Base-by-base conservation (phyloP, 2,329 filamentous ascomycete species). In the Verticillium longisporum region DNA sequence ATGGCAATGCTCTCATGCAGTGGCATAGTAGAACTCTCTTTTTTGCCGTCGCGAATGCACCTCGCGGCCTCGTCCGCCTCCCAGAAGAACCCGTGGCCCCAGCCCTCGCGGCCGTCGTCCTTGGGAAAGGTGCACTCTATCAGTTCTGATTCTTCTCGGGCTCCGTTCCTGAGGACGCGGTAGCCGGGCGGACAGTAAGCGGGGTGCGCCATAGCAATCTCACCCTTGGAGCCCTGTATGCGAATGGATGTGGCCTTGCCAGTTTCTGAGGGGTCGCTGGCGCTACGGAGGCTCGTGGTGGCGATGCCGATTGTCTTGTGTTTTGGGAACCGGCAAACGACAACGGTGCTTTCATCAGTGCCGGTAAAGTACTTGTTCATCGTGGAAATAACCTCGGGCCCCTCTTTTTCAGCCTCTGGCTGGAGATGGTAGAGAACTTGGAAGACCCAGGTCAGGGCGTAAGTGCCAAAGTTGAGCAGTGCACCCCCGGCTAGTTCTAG, bases 361-460 rank as follows among this genome's bases (percentile, higher is more conserved):
- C 90, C 90, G n/a, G 45, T 53, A 1, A 79, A 79, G 74, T 91
- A 91, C 71, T 89, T 89, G 70, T 85, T 86, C 68, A 92, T 85
- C 59, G 89, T 85, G 1, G 87, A 83, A 10, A 86, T 77, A 3
- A 95, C 87, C 55, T 78, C 81, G 5, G 92, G 92, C 67, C 91
- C 89, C 60, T 83, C 78, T 31, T 83, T 81, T 59, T 83, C 78
- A 21, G 83, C 81, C 66, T 87, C 80, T 1, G 87, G 82, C 70
- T 93, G 89, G 3, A 89, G 85, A 73, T 92, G 90, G 76, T 96
- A 96, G 33, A 96, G 82, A 55, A 88, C 89, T 76, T 96, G 91
- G 82, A 94, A 96, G 57, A 95, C 83, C 92, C 92, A 97, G 36
- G 91, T 96, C 64, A 97, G 77, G 56, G 90, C 86, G 78, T 97